Base-by-base conservation (phyloP, 306 rosid genomes). In the Sindora glabra region DNA sequence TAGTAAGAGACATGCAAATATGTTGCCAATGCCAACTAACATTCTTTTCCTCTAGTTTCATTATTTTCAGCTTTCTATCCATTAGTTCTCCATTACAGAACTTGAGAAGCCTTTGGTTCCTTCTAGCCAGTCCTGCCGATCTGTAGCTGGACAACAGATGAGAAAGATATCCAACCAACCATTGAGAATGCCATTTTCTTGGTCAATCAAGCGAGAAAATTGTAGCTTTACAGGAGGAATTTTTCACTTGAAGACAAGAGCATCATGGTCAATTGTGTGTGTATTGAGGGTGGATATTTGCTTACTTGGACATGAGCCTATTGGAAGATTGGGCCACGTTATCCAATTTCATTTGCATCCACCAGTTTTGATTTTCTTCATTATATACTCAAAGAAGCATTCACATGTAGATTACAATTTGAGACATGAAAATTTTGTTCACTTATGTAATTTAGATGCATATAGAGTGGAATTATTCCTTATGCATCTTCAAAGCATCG, bases 1-100 rank as follows among this genome's bases (percentile, higher is more conserved):
- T n/a, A n/a, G 75, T 50, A 63, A 77, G 78, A 56, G 82, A 72
- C 64, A 62, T 56, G 57, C 51, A 62, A 30, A 71, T 62, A 48
- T 22, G 64, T 10, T 63, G 24, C 38, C n/a, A n/a, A n/a, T n/a
- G n/a, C n/a, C n/a, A n/a, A n/a, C 56, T 58, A 27, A 56, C 46
- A 70, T 25, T 38, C 41, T 71, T 67, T 5, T 8, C 40, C 22
- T 12, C 15, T 25, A 64, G 29, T 38, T 39, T 24, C 9, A 21
- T 14, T 4, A 62, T 19, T 30, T 52, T 10, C 45, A 71, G 40
- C 47, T 77, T 77, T 24, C 60, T 68, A 42, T 75, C 78, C 78
- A 72, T 62, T 24, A 67, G 2, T 45, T 71, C 61, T 0, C 75
- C 82, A 45, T 67, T 63, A 32, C 52, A 19, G 15, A 56, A 72